Evolutionary conservation across 805 yeast species (phyloP), one percentile per base, ranked within the genome.

Genomic region (fission yeast (Schizosaccharomyces pombe)): DNA sequence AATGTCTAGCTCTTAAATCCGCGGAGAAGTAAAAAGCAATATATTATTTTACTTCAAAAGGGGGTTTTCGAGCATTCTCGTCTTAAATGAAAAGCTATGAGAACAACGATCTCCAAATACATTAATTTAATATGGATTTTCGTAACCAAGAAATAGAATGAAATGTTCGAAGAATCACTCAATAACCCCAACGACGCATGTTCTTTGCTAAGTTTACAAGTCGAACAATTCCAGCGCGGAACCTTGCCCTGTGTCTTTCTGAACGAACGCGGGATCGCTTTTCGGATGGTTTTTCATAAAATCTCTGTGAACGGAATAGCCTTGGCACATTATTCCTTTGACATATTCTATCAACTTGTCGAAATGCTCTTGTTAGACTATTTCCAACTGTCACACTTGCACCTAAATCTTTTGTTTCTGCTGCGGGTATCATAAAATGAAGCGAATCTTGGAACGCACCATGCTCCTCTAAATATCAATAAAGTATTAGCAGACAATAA

Each of bases 211-310:
- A 24, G 2, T 26, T 22, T 31, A 54, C 52, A 19, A 54, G 54
- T n/a, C 54, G 54, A n/a, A 33, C 22, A 19, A 54, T 32, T 4
- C 54, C 56, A 29, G 30, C 30, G 9, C 33, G 30, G 31, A 54
- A 54, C 12, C 24, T 29, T 12, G 47, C 47, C 12, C 54, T 26
- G 33, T 54, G 56, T 5, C 52, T 11, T 29, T 52, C 52, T 26
- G 33, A 33, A 32, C 40, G 34, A n/a, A 55, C 22, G 11, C 56
- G 55, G 37, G 34, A 28, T 5, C 56, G 49, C 51, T 31, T 52
- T 22, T 33, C 56, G 28, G 43, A 39, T 16, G 55, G 55, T 24
- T 29, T 39, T 39, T 54, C 56, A 26, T 22, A 28, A 16, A 22
- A 39, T 30, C 43, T 9, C 32, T 54, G 56, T 4, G 8, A 22